Conservation (phyloP, 2,329 filamentous ascomycete species). For the Calycina herbarum region DNA sequence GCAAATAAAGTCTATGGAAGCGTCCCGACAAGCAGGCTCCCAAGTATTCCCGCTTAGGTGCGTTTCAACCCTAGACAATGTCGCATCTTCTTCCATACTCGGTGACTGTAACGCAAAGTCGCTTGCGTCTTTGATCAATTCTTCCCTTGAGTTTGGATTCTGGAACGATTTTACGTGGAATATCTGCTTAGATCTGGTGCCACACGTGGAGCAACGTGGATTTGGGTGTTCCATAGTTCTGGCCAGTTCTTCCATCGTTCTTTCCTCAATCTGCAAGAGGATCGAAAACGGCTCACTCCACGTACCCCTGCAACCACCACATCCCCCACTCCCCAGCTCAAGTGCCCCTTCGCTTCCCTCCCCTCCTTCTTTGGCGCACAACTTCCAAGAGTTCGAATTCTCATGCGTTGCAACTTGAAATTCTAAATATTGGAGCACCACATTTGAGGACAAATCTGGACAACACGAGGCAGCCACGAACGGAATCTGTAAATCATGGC, state of each 20-base stretch:
- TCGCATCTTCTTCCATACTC: background rate
- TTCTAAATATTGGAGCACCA: background rate
- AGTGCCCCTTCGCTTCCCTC: background rate
- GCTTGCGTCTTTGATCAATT: too few species aligned
- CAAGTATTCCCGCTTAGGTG: background rate
- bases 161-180: background rate
- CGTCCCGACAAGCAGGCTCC: background rate
- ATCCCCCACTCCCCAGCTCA: background rate
- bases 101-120: background rate
- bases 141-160: background rate
- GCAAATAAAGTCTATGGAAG: background rate
- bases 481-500: conserved; percentile 5
- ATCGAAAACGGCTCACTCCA: background rate
- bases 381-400: background rate
- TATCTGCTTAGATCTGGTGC: background rate
- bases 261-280: background rate
- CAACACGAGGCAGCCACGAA: background rate
- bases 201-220: background rate
- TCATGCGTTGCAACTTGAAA: background rate
- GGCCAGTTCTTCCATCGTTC: background rate
- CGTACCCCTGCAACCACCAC: background rate
- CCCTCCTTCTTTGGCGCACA: background rate
- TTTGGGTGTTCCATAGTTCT: background rate
- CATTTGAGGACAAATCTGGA: background rate
- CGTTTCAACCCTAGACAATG: background rate